A percentile compares a stretch with the other conserved stretches of the same genome.
Conservation (phyloP, 176 grass and related monocot genomes). For the Poa annua region DNA sequence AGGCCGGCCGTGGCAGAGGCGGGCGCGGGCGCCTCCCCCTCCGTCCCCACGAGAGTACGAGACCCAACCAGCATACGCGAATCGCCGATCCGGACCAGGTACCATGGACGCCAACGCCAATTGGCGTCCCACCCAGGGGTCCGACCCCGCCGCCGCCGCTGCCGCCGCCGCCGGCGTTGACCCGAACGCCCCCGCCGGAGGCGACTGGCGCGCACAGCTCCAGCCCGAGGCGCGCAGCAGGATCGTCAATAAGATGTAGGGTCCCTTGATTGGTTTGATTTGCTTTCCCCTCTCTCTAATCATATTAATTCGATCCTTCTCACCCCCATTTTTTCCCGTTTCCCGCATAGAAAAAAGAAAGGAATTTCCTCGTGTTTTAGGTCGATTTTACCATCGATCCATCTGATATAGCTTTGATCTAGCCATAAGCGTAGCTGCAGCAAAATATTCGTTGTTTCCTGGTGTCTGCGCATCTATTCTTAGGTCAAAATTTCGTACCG, state of each 20-base stretch:
- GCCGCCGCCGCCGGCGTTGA: slow-evolving; percentile 21
- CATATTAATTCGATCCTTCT: background rate
- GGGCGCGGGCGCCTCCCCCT: background rate
- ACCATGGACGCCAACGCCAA: slow-evolving; percentile 49
- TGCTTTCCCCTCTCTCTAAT: slow-evolving; percentile 8
- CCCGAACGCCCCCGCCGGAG: slow-evolving; percentile 40
- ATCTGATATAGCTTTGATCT: slow-evolving; percentile 8
- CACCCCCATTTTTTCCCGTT: background rate
- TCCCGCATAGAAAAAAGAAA: background rate
- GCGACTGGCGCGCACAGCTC: slow-evolving; percentile 74
- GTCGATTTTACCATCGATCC: background rate
- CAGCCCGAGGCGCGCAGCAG: slow-evolving; percentile 69
- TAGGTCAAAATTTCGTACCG: background rate
- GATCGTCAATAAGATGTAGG: slow-evolving; percentile 87
- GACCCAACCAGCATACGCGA: background rate
- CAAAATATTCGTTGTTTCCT: background rate
- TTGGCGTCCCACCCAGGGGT: slow-evolving; percentile 57
- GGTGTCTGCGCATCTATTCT: background rate
- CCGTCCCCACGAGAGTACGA: background rate
- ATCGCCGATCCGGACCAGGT: slow-evolving; percentile 4
- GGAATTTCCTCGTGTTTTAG: background rate
- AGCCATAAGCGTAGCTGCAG: background rate
- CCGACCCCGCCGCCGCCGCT: slow-evolving; percentile 21
- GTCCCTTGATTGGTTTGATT: background rate
- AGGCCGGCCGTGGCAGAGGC: background rate